Evolutionary conservation across 163 green algal species (phyloP).

Genomic region (Trebouxia gelatinosa): DNA sequence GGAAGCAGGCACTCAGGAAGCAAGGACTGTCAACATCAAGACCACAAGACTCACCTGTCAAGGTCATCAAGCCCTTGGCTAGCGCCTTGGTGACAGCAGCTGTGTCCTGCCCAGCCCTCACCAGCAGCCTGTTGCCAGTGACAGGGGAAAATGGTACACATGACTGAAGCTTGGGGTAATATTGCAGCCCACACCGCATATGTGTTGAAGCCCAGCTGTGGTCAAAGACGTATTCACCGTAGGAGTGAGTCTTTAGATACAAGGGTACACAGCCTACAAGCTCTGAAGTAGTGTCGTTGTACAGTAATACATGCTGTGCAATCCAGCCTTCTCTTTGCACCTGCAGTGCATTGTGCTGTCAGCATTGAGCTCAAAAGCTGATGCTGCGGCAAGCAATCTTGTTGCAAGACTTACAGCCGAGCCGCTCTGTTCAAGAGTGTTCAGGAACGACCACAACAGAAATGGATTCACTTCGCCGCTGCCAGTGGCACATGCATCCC

Average conservation of each 20-base stretch:
- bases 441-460: constrained; percentile 56
- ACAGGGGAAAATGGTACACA: constrained; percentile 86
- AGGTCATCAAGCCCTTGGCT: not conserved
- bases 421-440: constrained; percentile 54
- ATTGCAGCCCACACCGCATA: constrained; percentile 30
- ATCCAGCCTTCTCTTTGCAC: constrained; percentile 48
- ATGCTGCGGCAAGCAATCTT: not conserved
- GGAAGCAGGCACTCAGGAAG: too few species aligned
- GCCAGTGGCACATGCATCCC: constrained; percentile 50
- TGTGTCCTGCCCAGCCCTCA: constrained; percentile 25
- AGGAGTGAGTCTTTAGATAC: constrained; percentile 62
- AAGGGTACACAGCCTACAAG: constrained; percentile 44
- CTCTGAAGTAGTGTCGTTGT: constrained; percentile 9
- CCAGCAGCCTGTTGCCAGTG: constrained; percentile 68
- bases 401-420: constrained; percentile 43
- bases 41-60: constrained; percentile 17
- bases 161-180: constrained; percentile 80
- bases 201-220: constrained; percentile 64
- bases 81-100: constrained; percentile 27
- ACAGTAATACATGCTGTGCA: constrained; percentile 54
- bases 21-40: too few species aligned
- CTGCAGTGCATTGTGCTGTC: not conserved
- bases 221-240: constrained; percentile 89
- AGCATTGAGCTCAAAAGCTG: not conserved
- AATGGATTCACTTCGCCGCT: constrained; percentile 58